Base-by-base conservation (phyloP, 305 asterid species). In the Fraxinus greggii region DNA sequence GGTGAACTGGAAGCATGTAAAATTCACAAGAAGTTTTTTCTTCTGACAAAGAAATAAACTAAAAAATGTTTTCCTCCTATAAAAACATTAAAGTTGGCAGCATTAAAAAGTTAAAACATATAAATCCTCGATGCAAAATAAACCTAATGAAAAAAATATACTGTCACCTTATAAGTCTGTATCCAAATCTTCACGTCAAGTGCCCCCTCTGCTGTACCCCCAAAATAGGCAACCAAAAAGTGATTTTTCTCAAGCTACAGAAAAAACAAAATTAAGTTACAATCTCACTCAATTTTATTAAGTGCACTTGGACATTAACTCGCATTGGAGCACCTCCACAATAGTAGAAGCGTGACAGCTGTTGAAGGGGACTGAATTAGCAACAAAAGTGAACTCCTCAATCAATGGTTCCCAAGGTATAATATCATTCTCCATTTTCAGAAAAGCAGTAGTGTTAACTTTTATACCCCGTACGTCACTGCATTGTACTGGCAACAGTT, bases 321-420 rank as follows among this genome's bases (percentile, higher is more conserved):
- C 15, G 51, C 17, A 51, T 10, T 63, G 83, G 4, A 72, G 72
- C 78, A 95, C 98, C 98, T 95, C 97, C 3, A 93, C 97, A 75
- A 95, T 90, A 24, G 98, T 93, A 19, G 98, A 95, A 85, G 98
- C 98, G 82, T 95, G 98, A 76, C 98, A 93, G 83, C 89, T 93
- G 72, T 81, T 88, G 91, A 95, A 95, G 54, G 97, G 95, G 51
- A 86, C 91, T 26, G 98, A 90, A 85, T 90, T 79, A 42, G 92
- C 91, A 45, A 86, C 65, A 92, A 91, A 95, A 3, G 97, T 95
- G 86, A 90, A 86, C 83, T 93, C 97, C 86, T 89, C 91, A 48
- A 91, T 70, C 78, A 89, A 80, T 6, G 89, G 94, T 73, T 83
- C 84, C 98, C 97, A 95, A 80, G 89, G 81, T 83, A 56, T 73